A percentile compares a stretch with the other conserved stretches of the same genome.
Conservation (phyloP, 495 filamentous ascomycete genomes). For the Massariosphaeria phaeospora region DNA sequence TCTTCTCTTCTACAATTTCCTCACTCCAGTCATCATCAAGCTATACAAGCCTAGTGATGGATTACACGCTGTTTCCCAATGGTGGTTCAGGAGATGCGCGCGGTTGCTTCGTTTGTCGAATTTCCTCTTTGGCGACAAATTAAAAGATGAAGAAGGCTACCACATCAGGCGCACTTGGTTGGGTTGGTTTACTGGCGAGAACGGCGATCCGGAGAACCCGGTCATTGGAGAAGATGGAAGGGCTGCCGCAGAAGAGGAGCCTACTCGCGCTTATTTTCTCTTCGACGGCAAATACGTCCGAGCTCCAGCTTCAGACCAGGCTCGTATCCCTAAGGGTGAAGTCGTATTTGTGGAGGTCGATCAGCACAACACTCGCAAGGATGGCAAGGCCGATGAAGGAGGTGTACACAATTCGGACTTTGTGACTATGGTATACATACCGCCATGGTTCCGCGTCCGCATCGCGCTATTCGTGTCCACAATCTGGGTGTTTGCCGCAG, state of each 20-base stretch:
- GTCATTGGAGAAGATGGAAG: conserved; percentile 42
- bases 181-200: conserved; percentile 44
- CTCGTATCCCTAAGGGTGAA: conserved; percentile 81
- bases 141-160: conserved; percentile 75
- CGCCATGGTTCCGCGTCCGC: conserved; percentile 74
- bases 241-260: conserved; percentile 37
- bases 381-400: conserved; percentile 55
- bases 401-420: conserved; percentile 61
- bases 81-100: conserved; percentile 94
- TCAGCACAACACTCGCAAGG: conserved; percentile 60
- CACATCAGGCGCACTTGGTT: conserved; percentile 54
- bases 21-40: conserved; percentile 78
- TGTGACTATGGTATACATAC: conserved; percentile 83
- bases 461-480: conserved; percentile 80
- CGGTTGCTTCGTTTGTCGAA: conserved; percentile 72
- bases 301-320: conserved; percentile 85
- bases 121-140: conserved; percentile 85
- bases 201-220: conserved; percentile 49
- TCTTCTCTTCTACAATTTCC: conserved; percentile 90
- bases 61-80: conserved; percentile 78
- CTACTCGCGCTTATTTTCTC: conserved; percentile 51
- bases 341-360: conserved; percentile 76
- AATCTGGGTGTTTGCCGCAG: conserved; percentile 90
- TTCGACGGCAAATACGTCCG: conserved; percentile 81
- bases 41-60: conserved; percentile 79